Evolutionary conservation across 768 basidiomycete genomes (phyloP).

Genomic region (Zangia roseola): DNA sequence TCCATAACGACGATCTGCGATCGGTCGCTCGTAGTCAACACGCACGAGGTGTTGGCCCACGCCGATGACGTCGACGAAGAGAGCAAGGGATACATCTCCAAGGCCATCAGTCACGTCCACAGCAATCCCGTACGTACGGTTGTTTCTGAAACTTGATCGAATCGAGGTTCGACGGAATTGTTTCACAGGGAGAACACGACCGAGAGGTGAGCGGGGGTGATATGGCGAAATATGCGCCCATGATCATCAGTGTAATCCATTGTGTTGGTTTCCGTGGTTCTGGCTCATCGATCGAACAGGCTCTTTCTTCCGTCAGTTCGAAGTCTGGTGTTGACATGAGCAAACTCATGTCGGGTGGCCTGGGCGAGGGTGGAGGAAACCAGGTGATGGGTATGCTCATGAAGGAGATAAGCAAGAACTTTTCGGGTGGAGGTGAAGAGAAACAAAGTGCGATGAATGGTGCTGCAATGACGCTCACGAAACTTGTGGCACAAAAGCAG

Average conservation of each 20-base stretch:
- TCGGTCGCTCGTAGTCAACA: conserved; percentile 46
- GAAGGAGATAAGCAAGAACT: conserved; percentile 75
- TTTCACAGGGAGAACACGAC: conserved; percentile 13
- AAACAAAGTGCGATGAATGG: conserved; percentile 86
- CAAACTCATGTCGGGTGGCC: conserved; percentile 27
- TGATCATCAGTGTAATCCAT: conserved; percentile 16
- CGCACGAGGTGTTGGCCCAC: conserved; percentile 56
- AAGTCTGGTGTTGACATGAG: conserved; percentile 33
- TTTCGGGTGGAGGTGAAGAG: conserved; percentile 55
- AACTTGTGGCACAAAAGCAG: conserved; percentile 71
- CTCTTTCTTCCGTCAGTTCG: conserved; percentile 12
- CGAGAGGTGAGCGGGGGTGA: conserved; percentile 11
- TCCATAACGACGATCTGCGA: conserved; percentile 3
- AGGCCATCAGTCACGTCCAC: conserved; percentile 24
- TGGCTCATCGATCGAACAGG: conserved; percentile 15
- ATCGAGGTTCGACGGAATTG: neutral
- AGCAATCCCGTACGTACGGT: conserved; percentile 13
- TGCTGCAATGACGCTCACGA: conserved; percentile 84
- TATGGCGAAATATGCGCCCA: conserved; percentile 19
- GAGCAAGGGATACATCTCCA: conserved; percentile 5
- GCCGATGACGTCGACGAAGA: conserved; percentile 35
- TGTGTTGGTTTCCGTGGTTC: neutral
- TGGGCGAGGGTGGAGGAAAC: conserved; percentile 48
- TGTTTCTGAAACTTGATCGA: neutral
- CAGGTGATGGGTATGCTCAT: conserved; percentile 85